Evolutionary conservation across 306 rosid species (phyloP), one percentile per base, ranked within the genome.

Genomic region (Cucumis hystrix): DNA sequence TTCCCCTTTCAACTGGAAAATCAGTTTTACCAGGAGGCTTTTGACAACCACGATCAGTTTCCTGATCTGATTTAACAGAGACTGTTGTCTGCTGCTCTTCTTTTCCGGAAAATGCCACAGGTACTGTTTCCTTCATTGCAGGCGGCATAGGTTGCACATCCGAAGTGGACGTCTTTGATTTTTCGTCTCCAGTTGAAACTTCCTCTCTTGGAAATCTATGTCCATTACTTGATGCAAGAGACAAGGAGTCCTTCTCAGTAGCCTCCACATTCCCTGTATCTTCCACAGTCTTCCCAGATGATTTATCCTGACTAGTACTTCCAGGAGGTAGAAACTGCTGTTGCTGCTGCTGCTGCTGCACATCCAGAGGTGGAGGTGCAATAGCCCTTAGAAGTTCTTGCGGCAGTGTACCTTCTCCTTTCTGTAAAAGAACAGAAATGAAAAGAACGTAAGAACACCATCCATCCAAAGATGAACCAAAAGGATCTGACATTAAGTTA

Each of bases 321-420:
- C 89, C 97, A 9, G 84, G 71, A 49, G 93, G 84, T 77, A 78
- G 82, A 85, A 60, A 77, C 73, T 87, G 88, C 91, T 87, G 94
- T n/a, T n/a, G n/a, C n/a, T n/a, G n/a, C 73, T 87, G 88, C 84
- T 81, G 96, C 79, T 67, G 81, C 72, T 86, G 97, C 81, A 82
- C 69, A 80, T 92, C 97, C 71, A 95, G 95, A 23, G 97, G 92
- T 18, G 97, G 97, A 49, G 98, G 98, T 83, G 61, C 83, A 78
- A 95, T 92, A 78, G 98, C 90, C 77, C 81, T 88, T 69, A 95
- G 92, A 82, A 95, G 97, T 82, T 95, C 98, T 83, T 92, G 97
- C 13, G 98, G 98, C 2, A 95, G 96, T 30, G 90, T 82, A 69
- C 91, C 87, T 83, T 92, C 98, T 82, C 97, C 98, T 90, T 90